A percentile compares a stretch with the other conserved stretches of the same genome.
These are phyloP conservation scores for Cyamopsis tetragonoloba DNA, from an alignment of 306 rosid genomes.

Conservation along the genomic window DNA sequence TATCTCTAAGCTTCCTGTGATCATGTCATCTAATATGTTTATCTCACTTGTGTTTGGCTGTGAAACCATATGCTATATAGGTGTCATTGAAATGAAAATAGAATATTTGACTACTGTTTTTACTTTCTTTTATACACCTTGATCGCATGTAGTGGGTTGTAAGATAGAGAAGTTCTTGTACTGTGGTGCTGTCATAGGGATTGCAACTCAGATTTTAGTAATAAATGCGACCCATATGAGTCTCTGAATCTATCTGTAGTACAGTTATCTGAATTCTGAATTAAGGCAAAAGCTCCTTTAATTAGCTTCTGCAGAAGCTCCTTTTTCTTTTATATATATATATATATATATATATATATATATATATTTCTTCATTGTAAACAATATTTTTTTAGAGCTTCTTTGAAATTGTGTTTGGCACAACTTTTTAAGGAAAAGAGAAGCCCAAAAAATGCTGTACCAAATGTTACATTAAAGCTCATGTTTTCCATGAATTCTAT, in stretches of 20 bases:
- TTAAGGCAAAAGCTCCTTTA: not conserved
- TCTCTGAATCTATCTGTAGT: not conserved
- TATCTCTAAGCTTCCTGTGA: slow-evolving; percentile 27
- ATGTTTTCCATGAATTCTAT: not conserved
- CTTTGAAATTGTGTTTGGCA: too few relatives aligned
- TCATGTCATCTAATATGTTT: not conserved
- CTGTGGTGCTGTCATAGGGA: not conserved
- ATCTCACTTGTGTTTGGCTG: not conserved
- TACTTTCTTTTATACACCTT: not conserved
- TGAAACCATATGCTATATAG: not conserved
- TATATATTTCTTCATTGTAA: too few relatives aligned
- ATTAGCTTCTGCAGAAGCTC: too few relatives aligned
- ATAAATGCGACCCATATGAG: not conserved
- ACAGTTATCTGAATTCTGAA: not conserved
- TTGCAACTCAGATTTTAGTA: not conserved
- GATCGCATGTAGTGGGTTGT: not conserved
- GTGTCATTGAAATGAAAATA: not conserved
- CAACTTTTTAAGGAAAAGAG: too few relatives aligned
- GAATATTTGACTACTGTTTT: not conserved
- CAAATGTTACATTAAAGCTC: too few relatives aligned
- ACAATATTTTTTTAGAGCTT: too few relatives aligned
- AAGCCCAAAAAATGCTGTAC: too few relatives aligned
- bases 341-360: too few relatives aligned
- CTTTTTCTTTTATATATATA: too few relatives aligned
- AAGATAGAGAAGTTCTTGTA: not conserved